Percentiles rank a stretch among this genome's conserved stretches.
Evolutionary conservation across 2,329 filamentous ascomycete genomes (phyloP).

Genomic region (Beauveria australis): DNA sequence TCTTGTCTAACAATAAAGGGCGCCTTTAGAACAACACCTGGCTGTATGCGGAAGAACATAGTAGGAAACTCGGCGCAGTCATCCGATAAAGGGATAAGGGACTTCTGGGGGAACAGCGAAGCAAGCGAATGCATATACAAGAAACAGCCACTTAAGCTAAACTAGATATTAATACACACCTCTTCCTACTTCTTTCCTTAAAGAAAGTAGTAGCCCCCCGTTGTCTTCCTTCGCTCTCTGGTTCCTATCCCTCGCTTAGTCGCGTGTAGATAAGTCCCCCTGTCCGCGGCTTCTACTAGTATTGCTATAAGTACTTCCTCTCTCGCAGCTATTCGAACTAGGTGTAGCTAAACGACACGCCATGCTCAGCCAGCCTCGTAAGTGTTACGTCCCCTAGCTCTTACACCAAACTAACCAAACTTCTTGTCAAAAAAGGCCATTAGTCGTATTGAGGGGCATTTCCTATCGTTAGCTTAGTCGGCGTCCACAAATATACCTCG

Average conservation of each 20-base stretch:
- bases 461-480: not conserved
- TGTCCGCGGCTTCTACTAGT: not conserved
- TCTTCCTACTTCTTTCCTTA: no score
- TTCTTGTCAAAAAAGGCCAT: not conserved
- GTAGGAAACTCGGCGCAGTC: not conserved
- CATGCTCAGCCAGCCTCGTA: not conserved
- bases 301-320: not conserved
- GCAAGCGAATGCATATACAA: not conserved
- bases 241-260: not conserved
- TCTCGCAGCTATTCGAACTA: not conserved
- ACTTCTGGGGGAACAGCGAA: not conserved
- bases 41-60: not conserved
- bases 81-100: not conserved
- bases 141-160: not conserved
- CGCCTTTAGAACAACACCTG: not conserved
- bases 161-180: not conserved
- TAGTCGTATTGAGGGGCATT: not conserved
- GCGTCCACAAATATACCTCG: not conserved
- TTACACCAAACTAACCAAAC: not conserved
- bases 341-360: not conserved
- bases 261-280: not conserved
- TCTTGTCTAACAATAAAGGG: not conserved
- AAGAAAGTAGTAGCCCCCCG: no score
- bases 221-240: no score
- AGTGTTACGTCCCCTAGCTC: not conserved